These are phyloP conservation scores for Mycena amicta DNA, from an alignment of 768 basidiomycete genomes.

Conservation along the genomic window DNA sequence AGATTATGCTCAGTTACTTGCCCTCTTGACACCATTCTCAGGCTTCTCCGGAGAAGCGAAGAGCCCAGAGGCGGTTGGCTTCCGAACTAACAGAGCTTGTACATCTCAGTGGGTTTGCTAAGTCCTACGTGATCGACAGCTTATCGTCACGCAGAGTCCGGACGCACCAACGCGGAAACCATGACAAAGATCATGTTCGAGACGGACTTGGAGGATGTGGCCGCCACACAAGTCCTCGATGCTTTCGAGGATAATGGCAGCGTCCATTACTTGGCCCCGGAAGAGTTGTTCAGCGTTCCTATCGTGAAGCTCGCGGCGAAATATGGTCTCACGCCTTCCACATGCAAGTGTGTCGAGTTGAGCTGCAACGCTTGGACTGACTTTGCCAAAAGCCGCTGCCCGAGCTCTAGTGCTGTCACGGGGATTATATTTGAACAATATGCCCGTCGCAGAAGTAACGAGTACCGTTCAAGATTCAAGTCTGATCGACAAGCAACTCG, in stretches of 20 bases:
- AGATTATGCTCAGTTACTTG: no score
- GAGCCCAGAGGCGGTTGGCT: constrained; percentile 52
- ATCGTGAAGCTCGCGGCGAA: constrained; percentile 64
- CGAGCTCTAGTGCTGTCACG: constrained; percentile 60
- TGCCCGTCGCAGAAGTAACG: constrained; percentile 51
- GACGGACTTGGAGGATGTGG: constrained; percentile 47
- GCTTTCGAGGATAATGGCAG: constrained; percentile 71
- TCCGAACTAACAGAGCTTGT: constrained; percentile 58
- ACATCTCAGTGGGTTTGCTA: constrained; percentile 37
- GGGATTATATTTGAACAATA: constrained; percentile 76
- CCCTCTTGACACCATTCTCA: no score
- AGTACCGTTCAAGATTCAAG: constrained; percentile 43
- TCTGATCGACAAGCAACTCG: constrained; percentile 63
- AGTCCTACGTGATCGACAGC: background rate
- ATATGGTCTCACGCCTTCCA: constrained; percentile 62
- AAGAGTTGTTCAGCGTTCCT: constrained; percentile 54
- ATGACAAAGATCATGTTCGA: constrained; percentile 49
- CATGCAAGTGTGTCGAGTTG: constrained; percentile 60
- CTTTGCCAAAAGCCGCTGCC: constrained; percentile 57
- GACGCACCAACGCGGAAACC: constrained; percentile 42
- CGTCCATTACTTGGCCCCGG: constrained; percentile 51
- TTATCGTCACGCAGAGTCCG: constrained; percentile 34
- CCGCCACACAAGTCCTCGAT: constrained; percentile 54
- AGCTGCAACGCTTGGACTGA: no score
- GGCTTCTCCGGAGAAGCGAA: constrained; percentile 45